Evolutionary conservation across 140 eudicot species (phyloP).

Genomic region (Bidens hawaiensis): DNA sequence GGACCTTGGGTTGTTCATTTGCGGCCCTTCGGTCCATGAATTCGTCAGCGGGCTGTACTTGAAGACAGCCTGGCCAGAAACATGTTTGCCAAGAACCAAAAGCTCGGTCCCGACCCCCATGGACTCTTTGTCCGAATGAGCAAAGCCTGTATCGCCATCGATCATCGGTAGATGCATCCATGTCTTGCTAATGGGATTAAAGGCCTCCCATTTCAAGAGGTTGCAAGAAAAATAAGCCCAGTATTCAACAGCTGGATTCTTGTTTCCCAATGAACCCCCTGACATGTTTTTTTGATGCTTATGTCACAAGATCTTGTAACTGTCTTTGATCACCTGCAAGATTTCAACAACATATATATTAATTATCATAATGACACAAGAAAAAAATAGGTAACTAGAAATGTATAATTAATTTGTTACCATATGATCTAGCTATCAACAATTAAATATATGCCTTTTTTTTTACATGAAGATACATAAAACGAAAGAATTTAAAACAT

Average conservation of each 20-base stretch:
- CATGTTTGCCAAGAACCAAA: constrained; percentile 48
- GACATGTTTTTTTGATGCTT: constrained; percentile 7
- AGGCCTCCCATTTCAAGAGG: constrained; percentile 69
- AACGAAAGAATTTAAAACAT: neutral
- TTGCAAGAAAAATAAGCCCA: constrained; percentile 73
- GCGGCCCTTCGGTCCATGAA: constrained; percentile 46
- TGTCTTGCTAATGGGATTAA: constrained; percentile 50
- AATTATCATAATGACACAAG: neutral
- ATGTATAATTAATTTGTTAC: neutral
- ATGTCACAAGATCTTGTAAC: no score
- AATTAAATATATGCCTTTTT: neutral
- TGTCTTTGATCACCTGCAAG: constrained; percentile 8
- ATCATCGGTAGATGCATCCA: constrained; percentile 61
- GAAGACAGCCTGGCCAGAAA: constrained; percentile 36
- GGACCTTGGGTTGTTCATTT: constrained; percentile 67
- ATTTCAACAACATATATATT: no score
- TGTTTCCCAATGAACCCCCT: constrained; percentile 20
- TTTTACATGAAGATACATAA: neutral
- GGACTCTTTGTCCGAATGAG: constrained; percentile 58
- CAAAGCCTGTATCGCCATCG: constrained; percentile 36
- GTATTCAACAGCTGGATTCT: constrained; percentile 34
- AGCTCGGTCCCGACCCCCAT: constrained; percentile 73
- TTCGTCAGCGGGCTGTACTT: constrained; percentile 55
- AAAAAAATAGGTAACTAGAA: neutral
- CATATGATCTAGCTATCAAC: neutral